These are phyloP conservation scores for Kalmanozyma brasiliensis DNA, from an alignment of 1,284 basidiomycete genomes.

Conservation along the genomic window DNA sequence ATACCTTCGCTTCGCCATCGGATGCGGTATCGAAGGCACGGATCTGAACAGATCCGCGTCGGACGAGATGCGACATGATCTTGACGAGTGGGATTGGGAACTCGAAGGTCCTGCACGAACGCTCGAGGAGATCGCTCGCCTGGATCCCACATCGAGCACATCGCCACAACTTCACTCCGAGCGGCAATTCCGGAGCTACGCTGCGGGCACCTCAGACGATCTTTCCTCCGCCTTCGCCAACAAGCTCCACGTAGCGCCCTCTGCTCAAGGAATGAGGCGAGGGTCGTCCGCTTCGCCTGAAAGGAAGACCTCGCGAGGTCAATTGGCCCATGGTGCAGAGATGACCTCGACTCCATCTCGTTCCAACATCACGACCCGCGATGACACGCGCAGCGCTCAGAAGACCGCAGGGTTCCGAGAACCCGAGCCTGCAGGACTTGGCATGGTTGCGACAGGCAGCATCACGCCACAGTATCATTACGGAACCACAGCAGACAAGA, in stretches of 20 bases:
- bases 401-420: conserved; percentile 39
- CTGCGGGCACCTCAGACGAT: conserved; percentile 59
- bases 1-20: conserved; percentile 86
- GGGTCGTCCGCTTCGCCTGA: not conserved
- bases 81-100: conserved; percentile 65
- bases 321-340: not conserved
- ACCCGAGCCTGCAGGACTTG: conserved; percentile 5
- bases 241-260: conserved; percentile 18
- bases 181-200: not conserved
- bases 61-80: conserved; percentile 36
- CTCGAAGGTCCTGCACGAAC: conserved; percentile 72
- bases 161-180: not conserved
- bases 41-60: conserved; percentile 41
- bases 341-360: not conserved
- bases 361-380: conserved; percentile 3
- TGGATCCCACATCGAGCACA: conserved; percentile 9
- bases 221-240: conserved; percentile 13
- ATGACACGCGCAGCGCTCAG: conserved; percentile 17
- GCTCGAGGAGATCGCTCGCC: conserved; percentile 36
- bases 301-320: not conserved
- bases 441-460: not conserved
- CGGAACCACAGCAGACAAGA: conserved; percentile 84
- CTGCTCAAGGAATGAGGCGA: conserved; percentile 2
- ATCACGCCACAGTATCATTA: conserved; percentile 43
- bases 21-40: conserved; percentile 75